Evolutionary conservation across 73 alveolate species (phyloP).

Genomic region (Symbiodinium natans): DNA sequence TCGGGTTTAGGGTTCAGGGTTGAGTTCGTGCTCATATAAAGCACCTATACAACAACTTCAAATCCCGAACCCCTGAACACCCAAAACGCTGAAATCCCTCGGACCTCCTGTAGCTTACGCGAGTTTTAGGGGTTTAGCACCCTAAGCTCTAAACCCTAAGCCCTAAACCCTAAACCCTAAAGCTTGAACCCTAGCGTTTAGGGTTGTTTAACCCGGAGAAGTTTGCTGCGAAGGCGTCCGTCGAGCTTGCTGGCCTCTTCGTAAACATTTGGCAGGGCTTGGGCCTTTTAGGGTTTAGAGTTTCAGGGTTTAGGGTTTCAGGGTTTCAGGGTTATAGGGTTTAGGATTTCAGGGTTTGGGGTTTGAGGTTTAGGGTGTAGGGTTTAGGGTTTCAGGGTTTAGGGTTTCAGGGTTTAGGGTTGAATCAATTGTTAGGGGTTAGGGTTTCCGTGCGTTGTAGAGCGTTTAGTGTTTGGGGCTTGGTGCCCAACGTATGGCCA

Average conservation of each 20-base stretch:
- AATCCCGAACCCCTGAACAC: not conserved
- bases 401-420: not conserved
- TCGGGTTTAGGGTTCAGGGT: not conserved
- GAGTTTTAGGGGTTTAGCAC: too few relatives aligned
- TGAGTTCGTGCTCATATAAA: not conserved
- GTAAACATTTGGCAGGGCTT: too few relatives aligned
- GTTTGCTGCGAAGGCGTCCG: not conserved
- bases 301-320: not conserved
- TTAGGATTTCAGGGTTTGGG: too few relatives aligned
- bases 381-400: not conserved
- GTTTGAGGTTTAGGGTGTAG: not conserved
- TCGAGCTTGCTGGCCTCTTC: conserved; percentile 1
- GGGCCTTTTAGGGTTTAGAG: not conserved
- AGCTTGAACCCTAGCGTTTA: too few relatives aligned
- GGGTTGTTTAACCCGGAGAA: too few relatives aligned
- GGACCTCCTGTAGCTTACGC: too few relatives aligned
- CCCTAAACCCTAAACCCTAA: not conserved
- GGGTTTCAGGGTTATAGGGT: not conserved
- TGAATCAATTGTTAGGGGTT: not conserved
- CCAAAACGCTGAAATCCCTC: too few relatives aligned
- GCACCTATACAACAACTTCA: not conserved
- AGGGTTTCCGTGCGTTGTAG: not conserved
- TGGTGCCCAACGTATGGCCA: too few relatives aligned
- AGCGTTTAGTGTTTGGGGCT: too few relatives aligned
- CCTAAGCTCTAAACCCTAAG: not conserved